A percentile compares a stretch with the other conserved stretches of the same genome.
Conservation (phyloP, 768 basidiomycete genomes). For the Cystofilobasidium bisporidii region DNA sequence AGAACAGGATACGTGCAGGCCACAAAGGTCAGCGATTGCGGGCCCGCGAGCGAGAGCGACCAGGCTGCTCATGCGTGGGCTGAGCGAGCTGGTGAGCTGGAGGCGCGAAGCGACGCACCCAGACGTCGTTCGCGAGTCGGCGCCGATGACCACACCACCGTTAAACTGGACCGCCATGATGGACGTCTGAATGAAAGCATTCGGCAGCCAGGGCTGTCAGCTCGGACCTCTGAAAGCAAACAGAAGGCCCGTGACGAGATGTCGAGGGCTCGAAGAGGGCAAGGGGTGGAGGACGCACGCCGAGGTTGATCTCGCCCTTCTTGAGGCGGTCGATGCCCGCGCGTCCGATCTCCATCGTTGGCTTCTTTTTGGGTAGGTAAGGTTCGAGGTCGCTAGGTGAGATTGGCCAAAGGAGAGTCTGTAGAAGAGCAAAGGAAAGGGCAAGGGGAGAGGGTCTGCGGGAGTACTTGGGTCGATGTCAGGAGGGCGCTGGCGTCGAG, state of each 20-base stretch:
- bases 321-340: slow-evolving; percentile 81
- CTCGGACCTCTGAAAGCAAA: too few relatives aligned
- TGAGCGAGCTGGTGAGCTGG: neutral
- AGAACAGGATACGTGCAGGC: too few relatives aligned
- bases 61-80: neutral
- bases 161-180: slow-evolving; percentile 99
- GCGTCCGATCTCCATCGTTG: slow-evolving; percentile 40
- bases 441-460: too few relatives aligned
- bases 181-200: slow-evolving; percentile 58
- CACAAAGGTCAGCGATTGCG: too few relatives aligned
- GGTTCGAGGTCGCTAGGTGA: slow-evolving; percentile 32
- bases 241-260: too few relatives aligned
- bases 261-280: neutral
- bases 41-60: too few relatives aligned
- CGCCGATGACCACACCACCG: slow-evolving; percentile 88
- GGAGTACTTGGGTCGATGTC: too few relatives aligned
- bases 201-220: neutral
- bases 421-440: too few relatives aligned
- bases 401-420: neutral
- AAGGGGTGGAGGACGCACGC: slow-evolving; percentile 52
- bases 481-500: neutral
- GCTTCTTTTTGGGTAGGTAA: slow-evolving; percentile 32
- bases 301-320: slow-evolving; percentile 90
- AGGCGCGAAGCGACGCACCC: slow-evolving; percentile 52
- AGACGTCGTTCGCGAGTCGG: slow-evolving; percentile 93